phyloP scores from a whole-genome alignment of 179 eudicot species.

The Drosera spatulata region DNA sequence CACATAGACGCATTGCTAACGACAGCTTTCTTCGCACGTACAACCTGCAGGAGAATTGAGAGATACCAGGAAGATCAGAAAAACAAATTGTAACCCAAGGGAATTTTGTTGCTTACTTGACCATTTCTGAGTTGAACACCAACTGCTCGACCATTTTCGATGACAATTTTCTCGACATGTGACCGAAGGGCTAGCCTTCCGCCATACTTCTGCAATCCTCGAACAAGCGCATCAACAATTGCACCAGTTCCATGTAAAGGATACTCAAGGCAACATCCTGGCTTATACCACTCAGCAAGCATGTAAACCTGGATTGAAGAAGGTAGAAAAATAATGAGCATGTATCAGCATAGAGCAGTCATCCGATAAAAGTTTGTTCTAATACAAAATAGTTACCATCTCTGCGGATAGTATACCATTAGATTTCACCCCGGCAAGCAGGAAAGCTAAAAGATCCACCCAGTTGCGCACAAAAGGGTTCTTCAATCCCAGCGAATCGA shows the following conservation, averaged over 20 bases:
- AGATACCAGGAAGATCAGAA: neutral
- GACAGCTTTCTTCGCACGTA: slow-evolving; percentile 92
- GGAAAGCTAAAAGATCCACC: slow-evolving; percentile 92
- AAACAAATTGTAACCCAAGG: neutral
- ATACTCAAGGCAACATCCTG: slow-evolving; percentile 83
- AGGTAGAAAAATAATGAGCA: neutral
- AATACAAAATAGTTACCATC: slow-evolving; percentile 66
- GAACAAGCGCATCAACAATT: slow-evolving; percentile 76
- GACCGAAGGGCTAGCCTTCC: slow-evolving; percentile 75
- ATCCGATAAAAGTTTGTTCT: neutral
- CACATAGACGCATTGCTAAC: slow-evolving; percentile 99
- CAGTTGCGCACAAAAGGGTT: slow-evolving; percentile 91
- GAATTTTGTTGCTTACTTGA: slow-evolving; percentile 43
- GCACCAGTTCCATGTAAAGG: slow-evolving; percentile 93
- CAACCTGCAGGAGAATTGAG: slow-evolving; percentile 42
- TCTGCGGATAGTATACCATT: slow-evolving; percentile 91
- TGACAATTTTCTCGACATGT: slow-evolving; percentile 70
- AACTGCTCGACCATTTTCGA: slow-evolving; percentile 89
- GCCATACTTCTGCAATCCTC: slow-evolving; percentile 77
- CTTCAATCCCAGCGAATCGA: slow-evolving; percentile 70
- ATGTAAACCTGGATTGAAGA: slow-evolving; percentile 59
- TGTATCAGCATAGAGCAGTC: neutral
- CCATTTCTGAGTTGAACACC: slow-evolving; percentile 85
- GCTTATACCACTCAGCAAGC: slow-evolving; percentile 99
- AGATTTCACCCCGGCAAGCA: slow-evolving; percentile 95